Base-by-base conservation (phyloP, 1,284 basidiomycete species). In the Mycena citricolor region DNA sequence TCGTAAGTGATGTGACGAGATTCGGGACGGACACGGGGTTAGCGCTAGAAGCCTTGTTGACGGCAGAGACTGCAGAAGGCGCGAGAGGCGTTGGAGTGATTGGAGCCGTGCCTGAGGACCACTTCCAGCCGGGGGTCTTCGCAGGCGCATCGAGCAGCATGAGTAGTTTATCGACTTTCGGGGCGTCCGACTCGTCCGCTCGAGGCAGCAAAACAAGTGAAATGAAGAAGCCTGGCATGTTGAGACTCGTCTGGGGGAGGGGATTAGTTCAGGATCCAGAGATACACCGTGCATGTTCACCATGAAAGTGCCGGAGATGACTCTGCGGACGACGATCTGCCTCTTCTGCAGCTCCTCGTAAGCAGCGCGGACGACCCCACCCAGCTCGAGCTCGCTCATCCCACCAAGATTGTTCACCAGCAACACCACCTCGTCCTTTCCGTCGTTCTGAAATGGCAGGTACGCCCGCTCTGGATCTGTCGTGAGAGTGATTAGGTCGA, bases 151-250 rank as follows among this genome's bases (percentile, higher is more conserved):
- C 94, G 21, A 97, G 73, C 13, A 90, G 76, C 12, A 80, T 76
- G 22, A 97, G 74, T 47, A 95, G 66, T 12, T 77, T 56, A n/a
- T 71, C 65, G 4, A 66, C 49, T 4, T 73, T 64, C 36, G 75
- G 66, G 3, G 59, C 55, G 32, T 58, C 46, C 12, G 59, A 54
- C 32, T 73, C 70, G 26, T 60, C 62, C 8, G 64, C 54, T 8
- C 66, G 61, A 0, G 92, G 90, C 6, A 97, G 80, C 21, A 92
- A 79, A 11, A 97, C 74, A 10, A 94, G 74, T 0, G 94, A 91
- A 50, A 97, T 69, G 5, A 90, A 94, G 67, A 97, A 94, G 2
- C 94, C 94, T 23, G 93, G 90, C 87, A 97, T 93, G 67, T 93
- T 92, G 52, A 97, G 75, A 42, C 90, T 94, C 17, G 91, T 90